Percentiles rank a stretch among this genome's conserved stretches.
phyloP scores from a whole-genome alignment of 2,329 filamentous ascomycete genomes.

The Penicillium sp. region DNA sequence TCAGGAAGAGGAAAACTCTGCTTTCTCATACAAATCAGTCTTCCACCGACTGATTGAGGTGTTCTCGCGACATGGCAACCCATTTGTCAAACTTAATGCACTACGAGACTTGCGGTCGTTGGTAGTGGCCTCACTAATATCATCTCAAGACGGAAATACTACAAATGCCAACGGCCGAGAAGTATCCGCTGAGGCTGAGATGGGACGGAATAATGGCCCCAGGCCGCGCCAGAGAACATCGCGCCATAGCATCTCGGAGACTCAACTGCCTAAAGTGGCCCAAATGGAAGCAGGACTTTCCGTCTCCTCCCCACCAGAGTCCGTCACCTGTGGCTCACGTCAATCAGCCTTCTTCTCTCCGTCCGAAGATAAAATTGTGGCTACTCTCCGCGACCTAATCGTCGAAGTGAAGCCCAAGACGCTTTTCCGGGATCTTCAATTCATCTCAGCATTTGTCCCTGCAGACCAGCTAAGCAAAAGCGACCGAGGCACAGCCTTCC shows the following conservation, averaged over 20 bases:
- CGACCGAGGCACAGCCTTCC: constrained; percentile 74
- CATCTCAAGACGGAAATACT: constrained; percentile 46
- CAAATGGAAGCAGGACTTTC: constrained; percentile 22
- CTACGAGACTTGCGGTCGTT: constrained; percentile 81
- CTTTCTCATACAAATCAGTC: constrained; percentile 76
- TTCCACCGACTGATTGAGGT: constrained; percentile 79
- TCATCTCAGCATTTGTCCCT: constrained; percentile 63
- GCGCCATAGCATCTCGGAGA: constrained; percentile 37
- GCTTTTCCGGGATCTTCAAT: constrained; percentile 78
- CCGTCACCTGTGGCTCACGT: constrained; percentile 33
- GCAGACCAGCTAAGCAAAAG: constrained; percentile 59
- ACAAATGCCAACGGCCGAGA: background rate
- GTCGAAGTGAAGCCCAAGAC: constrained; percentile 73
- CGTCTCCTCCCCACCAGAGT: constrained; percentile 28
- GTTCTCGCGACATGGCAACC: constrained; percentile 88
- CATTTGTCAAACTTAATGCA: constrained; percentile 79
- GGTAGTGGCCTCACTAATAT: constrained; percentile 72
- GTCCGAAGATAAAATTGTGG: constrained; percentile 63
- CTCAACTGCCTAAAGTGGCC: constrained; percentile 10
- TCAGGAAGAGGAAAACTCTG: constrained; percentile 32
- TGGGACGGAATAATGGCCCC: background rate
- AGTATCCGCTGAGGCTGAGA: constrained; percentile 1
- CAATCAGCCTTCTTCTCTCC: constrained; percentile 53
- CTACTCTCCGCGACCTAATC: constrained; percentile 68
- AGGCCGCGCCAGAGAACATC: constrained; percentile 15